A percentile compares a stretch with the other conserved stretches of the same genome.
phyloP scores from a whole-genome alignment of 1,139 yeast genomes.

The Pichiaceae sp. region DNA sequence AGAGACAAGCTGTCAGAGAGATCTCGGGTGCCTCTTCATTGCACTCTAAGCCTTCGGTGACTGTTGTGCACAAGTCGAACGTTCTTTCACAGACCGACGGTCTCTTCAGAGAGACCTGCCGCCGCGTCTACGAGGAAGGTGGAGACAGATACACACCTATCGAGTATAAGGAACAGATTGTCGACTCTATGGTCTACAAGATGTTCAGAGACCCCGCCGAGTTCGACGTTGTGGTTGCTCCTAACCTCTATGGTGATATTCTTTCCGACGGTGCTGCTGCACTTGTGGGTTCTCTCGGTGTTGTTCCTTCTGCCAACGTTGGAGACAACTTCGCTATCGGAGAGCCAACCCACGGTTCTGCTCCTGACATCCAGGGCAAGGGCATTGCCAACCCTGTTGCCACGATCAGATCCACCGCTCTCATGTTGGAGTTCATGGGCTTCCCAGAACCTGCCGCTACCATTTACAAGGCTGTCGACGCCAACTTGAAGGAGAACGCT shows the following conservation, averaged over 20 bases:
- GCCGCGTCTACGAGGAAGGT: conserved; percentile 64
- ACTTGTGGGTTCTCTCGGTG: conserved; percentile 94
- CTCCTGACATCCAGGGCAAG: conserved; percentile 95
- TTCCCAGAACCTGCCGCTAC: conserved; percentile 82
- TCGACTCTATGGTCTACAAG: conserved; percentile 97
- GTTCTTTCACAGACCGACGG: conserved; percentile 92
- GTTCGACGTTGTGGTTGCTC: conserved; percentile 97
- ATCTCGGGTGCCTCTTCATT: conserved; percentile 41
- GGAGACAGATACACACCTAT: conserved; percentile 47
- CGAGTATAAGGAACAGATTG: conserved; percentile 86
- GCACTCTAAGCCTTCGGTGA: conserved; percentile 59
- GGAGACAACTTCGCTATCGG: conserved; percentile 96
- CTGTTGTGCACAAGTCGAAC: conserved; percentile 94
- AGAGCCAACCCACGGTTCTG: conserved; percentile 99
- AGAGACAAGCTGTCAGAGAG: conserved; percentile 77
- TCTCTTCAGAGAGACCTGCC: conserved; percentile 87
- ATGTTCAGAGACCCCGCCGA: conserved; percentile 97
- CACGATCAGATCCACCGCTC: conserved; percentile 93
- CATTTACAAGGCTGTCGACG: conserved; percentile 91
- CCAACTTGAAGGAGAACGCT: conserved; percentile 72
- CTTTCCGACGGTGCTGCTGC: conserved; percentile 99
- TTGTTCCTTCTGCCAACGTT: conserved; percentile 96
- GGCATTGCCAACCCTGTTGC: conserved; percentile 96
- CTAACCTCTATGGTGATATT: conserved; percentile 95
- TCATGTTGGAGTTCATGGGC: conserved; percentile 96